These are phyloP conservation scores for Coniophora puteana DNA, from an alignment of 1,284 basidiomycete species.

Conservation along the genomic window DNA sequence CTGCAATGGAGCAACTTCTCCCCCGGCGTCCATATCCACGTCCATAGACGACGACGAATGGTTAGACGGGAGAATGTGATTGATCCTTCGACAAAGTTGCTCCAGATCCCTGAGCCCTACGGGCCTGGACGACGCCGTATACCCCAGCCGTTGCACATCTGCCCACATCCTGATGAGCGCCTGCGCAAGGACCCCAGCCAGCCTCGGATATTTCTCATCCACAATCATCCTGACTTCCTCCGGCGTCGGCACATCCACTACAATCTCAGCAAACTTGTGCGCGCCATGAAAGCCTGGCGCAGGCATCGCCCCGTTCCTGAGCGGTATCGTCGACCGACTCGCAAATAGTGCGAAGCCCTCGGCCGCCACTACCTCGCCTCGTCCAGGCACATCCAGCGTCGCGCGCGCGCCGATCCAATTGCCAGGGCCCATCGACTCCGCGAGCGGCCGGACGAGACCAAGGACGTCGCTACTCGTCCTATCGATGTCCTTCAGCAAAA, in stretches of 20 bases:
- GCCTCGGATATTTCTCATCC: slow-evolving; percentile 56
- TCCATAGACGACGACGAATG: slow-evolving; percentile 42
- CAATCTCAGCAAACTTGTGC: slow-evolving; percentile 78
- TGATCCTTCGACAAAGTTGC: slow-evolving; percentile 81
- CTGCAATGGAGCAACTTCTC: slow-evolving; percentile 21
- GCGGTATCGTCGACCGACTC: slow-evolving; percentile 61
- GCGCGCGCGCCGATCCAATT: slow-evolving; percentile 79
- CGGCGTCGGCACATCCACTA: slow-evolving; percentile 54
- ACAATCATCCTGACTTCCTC: slow-evolving; percentile 74
- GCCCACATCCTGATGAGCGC: slow-evolving; percentile 66
- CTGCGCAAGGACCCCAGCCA: slow-evolving; percentile 46
- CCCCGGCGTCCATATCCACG: slow-evolving; percentile 28
- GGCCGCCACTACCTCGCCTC: slow-evolving; percentile 65
- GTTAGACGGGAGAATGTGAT: slow-evolving; percentile 53
- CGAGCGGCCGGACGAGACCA: slow-evolving; percentile 78
- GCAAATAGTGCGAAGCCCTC: slow-evolving; percentile 80
- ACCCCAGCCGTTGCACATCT: slow-evolving; percentile 43
- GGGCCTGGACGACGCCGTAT: slow-evolving; percentile 48
- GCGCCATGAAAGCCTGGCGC: slow-evolving; percentile 73
- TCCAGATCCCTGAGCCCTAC: slow-evolving; percentile 86
- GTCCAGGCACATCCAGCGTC: slow-evolving; percentile 65
- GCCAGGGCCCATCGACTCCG: slow-evolving; percentile 73
- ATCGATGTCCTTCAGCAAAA: slow-evolving; percentile 94
- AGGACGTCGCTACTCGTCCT: slow-evolving; percentile 84
- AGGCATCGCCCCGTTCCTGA: slow-evolving; percentile 41